These are phyloP conservation scores for Diaporthe humulicola DNA, from an alignment of 2,329 filamentous ascomycete genomes.

Conservation along the genomic window DNA sequence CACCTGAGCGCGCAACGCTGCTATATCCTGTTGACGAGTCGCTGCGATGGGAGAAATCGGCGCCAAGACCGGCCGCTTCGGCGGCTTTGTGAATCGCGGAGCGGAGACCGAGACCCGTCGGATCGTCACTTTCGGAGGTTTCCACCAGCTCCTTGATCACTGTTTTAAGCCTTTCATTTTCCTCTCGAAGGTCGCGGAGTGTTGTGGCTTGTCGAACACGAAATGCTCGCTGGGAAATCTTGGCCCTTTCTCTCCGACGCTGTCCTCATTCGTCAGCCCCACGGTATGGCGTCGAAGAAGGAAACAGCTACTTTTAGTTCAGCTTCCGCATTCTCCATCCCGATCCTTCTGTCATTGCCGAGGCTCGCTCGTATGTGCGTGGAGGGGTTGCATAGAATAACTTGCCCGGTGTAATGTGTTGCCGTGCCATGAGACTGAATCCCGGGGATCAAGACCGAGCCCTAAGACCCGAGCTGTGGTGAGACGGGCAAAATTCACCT, in stretches of 20 bases:
- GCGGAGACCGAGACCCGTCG: background rate
- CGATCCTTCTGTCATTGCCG: background rate
- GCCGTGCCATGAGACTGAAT: background rate
- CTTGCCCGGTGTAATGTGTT: background rate
- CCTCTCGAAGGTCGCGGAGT: constrained; percentile 3
- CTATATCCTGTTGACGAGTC: background rate
- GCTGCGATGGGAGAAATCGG: background rate
- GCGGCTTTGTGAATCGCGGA: background rate
- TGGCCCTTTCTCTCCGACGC: constrained; percentile 28
- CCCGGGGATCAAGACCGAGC: background rate
- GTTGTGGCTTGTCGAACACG: constrained; percentile 18
- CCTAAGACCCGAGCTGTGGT: background rate
- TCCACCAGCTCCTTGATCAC: background rate
- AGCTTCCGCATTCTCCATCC: background rate
- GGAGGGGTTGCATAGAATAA: background rate
- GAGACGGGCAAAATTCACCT: constrained; percentile 3
- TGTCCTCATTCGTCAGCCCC: background rate
- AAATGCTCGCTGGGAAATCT: constrained; percentile 21
- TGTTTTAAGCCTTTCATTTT: constrained; percentile 3
- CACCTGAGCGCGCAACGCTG: background rate
- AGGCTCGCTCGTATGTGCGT: background rate
- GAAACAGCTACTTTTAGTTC: background rate
- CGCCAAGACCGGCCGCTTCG: background rate
- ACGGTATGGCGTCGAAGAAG: no score
- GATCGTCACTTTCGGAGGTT: background rate